These are phyloP conservation scores for Pleurotus djamor DNA, from an alignment of 768 basidiomycete genomes.

Conservation along the genomic window DNA sequence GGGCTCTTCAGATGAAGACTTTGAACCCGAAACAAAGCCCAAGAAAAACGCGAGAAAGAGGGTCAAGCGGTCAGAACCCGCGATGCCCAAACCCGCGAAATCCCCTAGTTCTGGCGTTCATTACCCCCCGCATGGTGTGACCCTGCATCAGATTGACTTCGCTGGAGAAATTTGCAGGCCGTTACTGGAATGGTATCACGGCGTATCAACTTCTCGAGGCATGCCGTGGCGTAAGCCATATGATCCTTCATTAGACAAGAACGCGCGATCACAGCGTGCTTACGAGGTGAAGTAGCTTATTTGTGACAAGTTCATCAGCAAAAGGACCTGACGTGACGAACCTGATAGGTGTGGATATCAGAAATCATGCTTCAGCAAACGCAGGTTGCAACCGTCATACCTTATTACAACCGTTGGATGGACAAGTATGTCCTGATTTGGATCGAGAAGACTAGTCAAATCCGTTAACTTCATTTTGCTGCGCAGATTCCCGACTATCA, in stretches of 20 bases:
- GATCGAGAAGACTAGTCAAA: neutral
- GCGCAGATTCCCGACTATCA: slow-evolving; percentile 77
- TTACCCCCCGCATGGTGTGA: slow-evolving; percentile 32
- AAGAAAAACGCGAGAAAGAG: slow-evolving; percentile 5
- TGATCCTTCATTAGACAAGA: slow-evolving; percentile 45
- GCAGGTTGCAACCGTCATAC: slow-evolving; percentile 90
- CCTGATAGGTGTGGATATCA: slow-evolving; percentile 75
- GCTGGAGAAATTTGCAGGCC: slow-evolving; percentile 41
- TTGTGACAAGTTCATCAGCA: neutral
- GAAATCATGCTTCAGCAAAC: slow-evolving; percentile 99
- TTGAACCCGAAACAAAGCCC: neutral
- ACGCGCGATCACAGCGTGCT: slow-evolving; percentile 78
- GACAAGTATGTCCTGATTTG: slow-evolving; percentile 46
- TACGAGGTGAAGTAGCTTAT: slow-evolving; percentile 69
- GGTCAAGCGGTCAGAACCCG: neutral
- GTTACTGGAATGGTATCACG: slow-evolving; percentile 70
- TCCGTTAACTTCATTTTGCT: slow-evolving; percentile 5
- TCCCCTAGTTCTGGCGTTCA: neutral
- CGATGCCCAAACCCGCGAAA: neutral
- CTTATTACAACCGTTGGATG: slow-evolving; percentile 92
- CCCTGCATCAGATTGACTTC: slow-evolving; percentile 45
- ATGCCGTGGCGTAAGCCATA: slow-evolving; percentile 94
- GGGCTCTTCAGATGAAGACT: neutral
- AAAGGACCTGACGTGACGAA: neutral
- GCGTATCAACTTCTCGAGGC: slow-evolving; percentile 61